Evolutionary conservation across 2,329 filamentous ascomycete genomes (phyloP).

Genomic region (Coniochaeta prunicola): DNA sequence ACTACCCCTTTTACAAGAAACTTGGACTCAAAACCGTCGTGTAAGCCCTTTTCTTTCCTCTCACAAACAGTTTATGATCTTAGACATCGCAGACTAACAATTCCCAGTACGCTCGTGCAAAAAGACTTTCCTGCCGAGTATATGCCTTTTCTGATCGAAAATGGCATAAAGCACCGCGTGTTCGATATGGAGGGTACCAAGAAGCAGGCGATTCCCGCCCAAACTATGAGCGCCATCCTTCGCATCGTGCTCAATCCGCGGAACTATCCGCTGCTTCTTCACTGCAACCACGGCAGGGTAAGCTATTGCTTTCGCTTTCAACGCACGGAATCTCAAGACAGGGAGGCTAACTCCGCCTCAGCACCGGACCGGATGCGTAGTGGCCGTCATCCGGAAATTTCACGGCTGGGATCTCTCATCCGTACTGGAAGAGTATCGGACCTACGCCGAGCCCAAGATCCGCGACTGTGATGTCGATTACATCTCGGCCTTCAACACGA

Average conservation of each 20-base stretch:
- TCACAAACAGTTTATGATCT: not conserved
- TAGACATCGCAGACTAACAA: constrained; percentile 6
- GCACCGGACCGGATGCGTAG: constrained; percentile 87
- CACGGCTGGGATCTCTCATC: constrained; percentile 56
- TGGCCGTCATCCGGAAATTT: constrained; percentile 69
- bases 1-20: constrained; percentile 61
- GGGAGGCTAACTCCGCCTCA: constrained; percentile 22
- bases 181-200: constrained; percentile 87
- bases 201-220: constrained; percentile 60
- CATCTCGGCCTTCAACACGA: constrained; percentile 41
- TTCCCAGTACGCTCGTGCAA: constrained; percentile 51
- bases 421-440: constrained; percentile 66
- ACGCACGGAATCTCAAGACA: constrained; percentile 4
- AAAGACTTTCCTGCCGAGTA: constrained; percentile 51
- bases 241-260: constrained; percentile 61
- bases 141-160: constrained; percentile 53
- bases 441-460: constrained; percentile 54
- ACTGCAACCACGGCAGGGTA: constrained; percentile 88
- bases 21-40: constrained; percentile 74
- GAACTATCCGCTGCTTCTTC: constrained; percentile 77
- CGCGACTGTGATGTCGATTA: constrained; percentile 55
- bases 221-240: constrained; percentile 65
- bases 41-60: constrained; percentile 36
- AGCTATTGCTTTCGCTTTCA: constrained; percentile 10
- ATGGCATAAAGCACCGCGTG: constrained; percentile 64